These are phyloP conservation scores for Closterium sp. DNA, from an alignment of 139 green algal species.

Conservation along the genomic window DNA sequence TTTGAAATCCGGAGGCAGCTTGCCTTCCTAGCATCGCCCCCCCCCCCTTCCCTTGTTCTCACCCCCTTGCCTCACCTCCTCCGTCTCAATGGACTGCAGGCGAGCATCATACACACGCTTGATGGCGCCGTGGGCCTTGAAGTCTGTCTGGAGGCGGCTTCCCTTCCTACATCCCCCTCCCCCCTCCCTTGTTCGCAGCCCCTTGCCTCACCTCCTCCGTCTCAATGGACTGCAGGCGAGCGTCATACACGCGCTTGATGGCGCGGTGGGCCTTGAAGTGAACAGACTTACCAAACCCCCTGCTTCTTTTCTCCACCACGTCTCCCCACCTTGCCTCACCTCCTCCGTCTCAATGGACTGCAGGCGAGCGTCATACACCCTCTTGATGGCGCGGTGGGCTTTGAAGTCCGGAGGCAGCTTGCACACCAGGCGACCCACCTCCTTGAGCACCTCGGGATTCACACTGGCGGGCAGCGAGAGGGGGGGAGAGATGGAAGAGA, in stretches of 20 bases:
- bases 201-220: slow-evolving; percentile 41
- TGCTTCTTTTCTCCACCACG: too few species aligned
- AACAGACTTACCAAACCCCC: too few species aligned
- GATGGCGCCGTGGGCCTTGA: slow-evolving; percentile 59
- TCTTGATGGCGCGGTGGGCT: slow-evolving; percentile 82
- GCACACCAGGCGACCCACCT: slow-evolving; percentile 80
- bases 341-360: slow-evolving; percentile 74
- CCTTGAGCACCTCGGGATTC: slow-evolving; percentile 46
- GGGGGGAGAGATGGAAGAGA: background rate
- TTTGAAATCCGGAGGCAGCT: too few species aligned
- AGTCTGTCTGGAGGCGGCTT: too few species aligned
- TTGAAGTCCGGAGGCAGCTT: slow-evolving; percentile 80
- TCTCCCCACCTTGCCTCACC: background rate
- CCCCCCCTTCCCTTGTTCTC: background rate
- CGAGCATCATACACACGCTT: slow-evolving; percentile 88
- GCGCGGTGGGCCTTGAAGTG: slow-evolving; percentile 65
- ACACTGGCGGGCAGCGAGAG: slow-evolving; percentile 35
- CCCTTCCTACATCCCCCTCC: too few species aligned
- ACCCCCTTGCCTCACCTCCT: background rate
- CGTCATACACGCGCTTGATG: slow-evolving; percentile 89
- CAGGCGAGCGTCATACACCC: slow-evolving; percentile 82
- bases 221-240: slow-evolving; percentile 75
- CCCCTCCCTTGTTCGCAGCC: background rate
- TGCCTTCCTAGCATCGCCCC: too few species aligned
- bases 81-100: slow-evolving; percentile 73